phyloP scores from a whole-genome alignment of 2,329 filamentous ascomycete species.

The Pseudogymnoascus sp. region DNA sequence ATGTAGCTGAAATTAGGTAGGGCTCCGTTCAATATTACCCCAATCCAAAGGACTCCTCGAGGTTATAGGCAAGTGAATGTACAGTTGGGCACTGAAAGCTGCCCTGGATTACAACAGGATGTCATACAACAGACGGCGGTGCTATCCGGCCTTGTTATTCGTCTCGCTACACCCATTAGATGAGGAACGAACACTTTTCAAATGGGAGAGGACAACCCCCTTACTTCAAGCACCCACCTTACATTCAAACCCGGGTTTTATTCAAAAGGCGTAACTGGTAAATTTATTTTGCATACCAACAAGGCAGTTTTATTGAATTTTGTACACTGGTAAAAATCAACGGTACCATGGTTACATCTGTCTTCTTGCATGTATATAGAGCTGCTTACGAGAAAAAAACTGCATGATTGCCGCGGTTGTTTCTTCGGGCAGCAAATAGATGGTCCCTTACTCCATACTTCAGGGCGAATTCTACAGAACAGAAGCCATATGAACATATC shows the following conservation, averaged over 20 bases:
- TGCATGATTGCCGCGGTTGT: too few species aligned
- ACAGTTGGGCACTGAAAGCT: neutral
- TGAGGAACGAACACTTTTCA: neutral
- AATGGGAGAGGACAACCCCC: neutral
- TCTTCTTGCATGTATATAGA: neutral
- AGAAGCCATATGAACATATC: too few species aligned
- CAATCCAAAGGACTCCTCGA: neutral
- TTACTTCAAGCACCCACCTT: neutral
- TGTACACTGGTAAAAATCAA: neutral
- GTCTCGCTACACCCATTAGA: neutral
- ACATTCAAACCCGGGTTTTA: neutral
- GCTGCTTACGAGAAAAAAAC: neutral
- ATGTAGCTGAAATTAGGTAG: neutral
- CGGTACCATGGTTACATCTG: neutral
- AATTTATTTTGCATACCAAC: neutral
- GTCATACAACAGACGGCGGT: neutral
- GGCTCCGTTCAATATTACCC: neutral
- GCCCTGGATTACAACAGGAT: neutral
- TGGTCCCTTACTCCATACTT: too few species aligned
- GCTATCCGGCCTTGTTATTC: neutral
- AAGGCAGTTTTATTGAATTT: neutral
- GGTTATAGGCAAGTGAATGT: neutral
- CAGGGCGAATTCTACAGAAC: too few species aligned
- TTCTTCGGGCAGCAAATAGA: too few species aligned
- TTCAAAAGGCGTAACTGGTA: neutral